Conservation (phyloP, 2,329 filamentous ascomycete species). For the Xylaria sp. region DNA sequence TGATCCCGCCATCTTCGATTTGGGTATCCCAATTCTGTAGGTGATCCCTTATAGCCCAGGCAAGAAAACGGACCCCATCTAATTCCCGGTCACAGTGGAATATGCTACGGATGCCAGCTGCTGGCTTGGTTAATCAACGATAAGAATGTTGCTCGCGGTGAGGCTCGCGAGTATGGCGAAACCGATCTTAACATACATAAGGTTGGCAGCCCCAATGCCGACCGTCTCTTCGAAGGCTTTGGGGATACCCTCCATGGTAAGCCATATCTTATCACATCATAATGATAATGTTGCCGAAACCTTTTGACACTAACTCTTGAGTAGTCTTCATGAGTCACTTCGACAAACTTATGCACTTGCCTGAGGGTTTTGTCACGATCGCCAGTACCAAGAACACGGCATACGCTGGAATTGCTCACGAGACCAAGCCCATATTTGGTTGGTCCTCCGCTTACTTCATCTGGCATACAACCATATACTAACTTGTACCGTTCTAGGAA, state of each 20-base stretch:
- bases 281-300: too few relatives aligned
- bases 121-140: slow-evolving; percentile 74
- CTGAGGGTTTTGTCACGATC: slow-evolving; percentile 77
- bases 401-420: slow-evolving; percentile 82
- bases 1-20: slow-evolving; percentile 83
- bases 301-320: slow-evolving; percentile 36
- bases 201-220: slow-evolving; percentile 62
- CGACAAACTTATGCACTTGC: slow-evolving; percentile 83
- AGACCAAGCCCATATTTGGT: slow-evolving; percentile 76
- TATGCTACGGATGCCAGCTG: slow-evolving; percentile 73
- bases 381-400: slow-evolving; percentile 80
- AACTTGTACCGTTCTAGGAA: slow-evolving; percentile 54
- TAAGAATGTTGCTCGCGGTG: slow-evolving; percentile 66
- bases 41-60: slow-evolving; percentile 3
- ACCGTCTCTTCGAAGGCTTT: slow-evolving; percentile 81
- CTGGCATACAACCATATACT: not conserved
- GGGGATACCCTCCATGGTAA: slow-evolving; percentile 70
- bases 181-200: slow-evolving; percentile 72
- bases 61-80: not conserved
- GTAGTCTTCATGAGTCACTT: slow-evolving; percentile 85
- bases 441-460: slow-evolving; percentile 23
- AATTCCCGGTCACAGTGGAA: slow-evolving; percentile 48
- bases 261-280: too few relatives aligned
- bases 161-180: slow-evolving; percentile 72
- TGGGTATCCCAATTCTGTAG: slow-evolving; percentile 67